Percentiles rank a stretch among this genome's conserved stretches.
Evolutionary conservation across 2,329 filamentous ascomycete genomes (phyloP).

Genomic region (Xylariales sp.): DNA sequence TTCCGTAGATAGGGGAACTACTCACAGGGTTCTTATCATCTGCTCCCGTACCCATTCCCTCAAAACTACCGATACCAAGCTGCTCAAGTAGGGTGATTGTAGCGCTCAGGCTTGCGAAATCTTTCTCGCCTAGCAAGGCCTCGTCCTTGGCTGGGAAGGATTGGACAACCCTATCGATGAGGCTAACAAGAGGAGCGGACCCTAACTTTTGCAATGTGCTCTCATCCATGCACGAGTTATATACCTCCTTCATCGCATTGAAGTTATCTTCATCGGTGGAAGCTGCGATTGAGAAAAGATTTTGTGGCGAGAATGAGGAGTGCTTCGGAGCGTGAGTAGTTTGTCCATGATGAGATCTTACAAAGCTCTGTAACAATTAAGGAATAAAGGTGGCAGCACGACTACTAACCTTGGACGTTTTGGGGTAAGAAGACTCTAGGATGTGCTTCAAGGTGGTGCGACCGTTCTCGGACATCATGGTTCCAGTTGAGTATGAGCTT

Average conservation of each 20-base stretch:
- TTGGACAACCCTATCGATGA: slow-evolving; percentile 49
- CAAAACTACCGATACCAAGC: slow-evolving; percentile 36
- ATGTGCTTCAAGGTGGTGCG: slow-evolving; percentile 58
- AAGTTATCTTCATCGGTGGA: slow-evolving; percentile 59
- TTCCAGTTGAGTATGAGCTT: slow-evolving; percentile 54
- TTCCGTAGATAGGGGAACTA: background rate
- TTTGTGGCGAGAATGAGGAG: slow-evolving; percentile 42
- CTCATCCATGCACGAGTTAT: slow-evolving; percentile 63
- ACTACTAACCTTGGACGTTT: slow-evolving; percentile 27
- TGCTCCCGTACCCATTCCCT: slow-evolving; percentile 30
- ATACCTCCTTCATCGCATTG: slow-evolving; percentile 58
- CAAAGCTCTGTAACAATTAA: background rate
- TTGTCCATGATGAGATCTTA: background rate
- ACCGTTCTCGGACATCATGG: slow-evolving; percentile 57
- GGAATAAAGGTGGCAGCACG: too few relatives aligned
- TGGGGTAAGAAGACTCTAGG: slow-evolving; percentile 53
- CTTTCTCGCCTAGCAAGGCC: slow-evolving; percentile 16
- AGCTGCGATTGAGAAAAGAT: slow-evolving; percentile 28
- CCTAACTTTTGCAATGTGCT: slow-evolving; percentile 50
- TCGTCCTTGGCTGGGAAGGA: slow-evolving; percentile 33
- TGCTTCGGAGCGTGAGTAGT: slow-evolving; percentile 28
- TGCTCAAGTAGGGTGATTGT: slow-evolving; percentile 41
- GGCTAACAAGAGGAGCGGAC: slow-evolving; percentile 47
- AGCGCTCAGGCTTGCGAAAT: slow-evolving; percentile 34
- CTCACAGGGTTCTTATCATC: slow-evolving; percentile 37